Conservation (phyloP, 2,329 filamentous ascomycete species). For the Colletotrichum sp. region DNA sequence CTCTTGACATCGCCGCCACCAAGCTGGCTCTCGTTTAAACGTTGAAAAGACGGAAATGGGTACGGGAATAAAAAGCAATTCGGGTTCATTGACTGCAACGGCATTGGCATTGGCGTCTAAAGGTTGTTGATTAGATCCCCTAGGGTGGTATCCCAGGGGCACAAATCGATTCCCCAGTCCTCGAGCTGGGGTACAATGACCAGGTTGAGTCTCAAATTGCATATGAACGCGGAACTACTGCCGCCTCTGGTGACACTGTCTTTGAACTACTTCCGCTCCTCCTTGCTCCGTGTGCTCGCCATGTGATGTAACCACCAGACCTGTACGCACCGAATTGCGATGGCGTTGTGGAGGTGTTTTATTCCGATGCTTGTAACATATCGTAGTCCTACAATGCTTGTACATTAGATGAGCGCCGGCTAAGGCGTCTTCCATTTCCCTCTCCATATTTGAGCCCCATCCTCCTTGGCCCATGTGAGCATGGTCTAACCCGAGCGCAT, state of each 20-base stretch:
- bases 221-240: not conserved
- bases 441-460: not conserved
- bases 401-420: not conserved
- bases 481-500: slow-evolving; percentile 39
- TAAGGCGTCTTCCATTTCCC: not conserved
- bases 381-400: not conserved
- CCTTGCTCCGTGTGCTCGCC: not conserved
- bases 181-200: slow-evolving; percentile 9
- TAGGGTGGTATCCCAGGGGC: slow-evolving; percentile 8
- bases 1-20: slow-evolving; percentile 98
- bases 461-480: not conserved
- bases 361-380: not conserved
- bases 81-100: slow-evolving; percentile 18
- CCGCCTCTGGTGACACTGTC: not conserved
- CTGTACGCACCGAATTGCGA: not conserved
- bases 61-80: slow-evolving; percentile 1
- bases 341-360: not conserved
- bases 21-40: slow-evolving; percentile 97
- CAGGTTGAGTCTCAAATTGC: not conserved
- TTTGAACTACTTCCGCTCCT: not conserved
- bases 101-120: slow-evolving; percentile 24
- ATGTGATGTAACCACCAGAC: not conserved
- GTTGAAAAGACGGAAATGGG: slow-evolving; percentile 13
- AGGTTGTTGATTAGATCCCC: slow-evolving; percentile 20
- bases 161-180: slow-evolving; percentile 16